Conservation (phyloP, 305 asterid genomes). For the Fraxinus floribunda region DNA sequence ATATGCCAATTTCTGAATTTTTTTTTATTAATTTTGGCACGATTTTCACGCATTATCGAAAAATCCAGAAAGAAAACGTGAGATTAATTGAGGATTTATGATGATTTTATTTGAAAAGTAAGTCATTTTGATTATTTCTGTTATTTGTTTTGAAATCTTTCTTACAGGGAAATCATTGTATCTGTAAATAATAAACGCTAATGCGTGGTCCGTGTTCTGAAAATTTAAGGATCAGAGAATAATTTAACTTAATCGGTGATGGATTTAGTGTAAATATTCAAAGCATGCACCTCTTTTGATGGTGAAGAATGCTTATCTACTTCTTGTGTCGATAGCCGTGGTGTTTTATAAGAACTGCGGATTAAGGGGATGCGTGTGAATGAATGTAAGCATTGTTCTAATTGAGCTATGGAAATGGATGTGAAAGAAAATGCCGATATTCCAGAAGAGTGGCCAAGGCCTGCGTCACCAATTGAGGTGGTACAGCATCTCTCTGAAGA, state of each 20-base stretch:
- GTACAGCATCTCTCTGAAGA: constrained; percentile 54
- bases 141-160: constrained; percentile 12
- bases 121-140: constrained; percentile 5
- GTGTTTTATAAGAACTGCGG: constrained; percentile 5
- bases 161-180: constrained; percentile 12
- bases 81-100: constrained; percentile 17
- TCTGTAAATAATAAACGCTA: constrained; percentile 14
- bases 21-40: not conserved
- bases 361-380: constrained; percentile 19
- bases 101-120: constrained; percentile 10
- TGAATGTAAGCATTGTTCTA: constrained; percentile 6
- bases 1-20: not conserved
- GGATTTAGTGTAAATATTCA: constrained; percentile 8
- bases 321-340: not conserved
- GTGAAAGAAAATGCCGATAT: constrained; percentile 36
- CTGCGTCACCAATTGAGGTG: constrained; percentile 54
- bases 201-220: not conserved
- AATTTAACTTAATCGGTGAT: constrained; percentile 2
- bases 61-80: constrained; percentile 5
- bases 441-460: constrained; percentile 47
- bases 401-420: constrained; percentile 40
- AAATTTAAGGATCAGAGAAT: not conserved
- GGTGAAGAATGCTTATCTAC: constrained; percentile 24
- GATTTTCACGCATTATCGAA: not conserved
- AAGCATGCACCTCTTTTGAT: constrained; percentile 7